These are phyloP conservation scores for Phragmites australis DNA, from an alignment of 176 grass and related monocot genomes.

Conservation along the genomic window DNA sequence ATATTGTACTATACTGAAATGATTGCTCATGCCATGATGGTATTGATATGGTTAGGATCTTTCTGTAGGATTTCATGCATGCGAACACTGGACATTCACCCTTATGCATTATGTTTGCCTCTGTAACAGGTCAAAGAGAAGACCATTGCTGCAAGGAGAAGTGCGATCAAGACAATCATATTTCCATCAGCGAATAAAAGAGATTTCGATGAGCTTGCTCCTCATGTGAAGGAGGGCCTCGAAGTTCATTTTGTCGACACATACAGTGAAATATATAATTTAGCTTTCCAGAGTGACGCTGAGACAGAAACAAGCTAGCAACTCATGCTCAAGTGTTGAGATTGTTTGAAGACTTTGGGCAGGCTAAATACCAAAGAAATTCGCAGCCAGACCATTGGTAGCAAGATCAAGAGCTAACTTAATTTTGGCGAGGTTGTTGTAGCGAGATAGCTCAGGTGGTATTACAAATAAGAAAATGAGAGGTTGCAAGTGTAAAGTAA, in stretches of 20 bases:
- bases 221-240: conserved; percentile 91
- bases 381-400: conserved; percentile 36
- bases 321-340: not conserved
- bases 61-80: not conserved
- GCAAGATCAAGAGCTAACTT: conserved; percentile 10
- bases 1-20: too few relatives aligned
- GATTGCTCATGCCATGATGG: not conserved
- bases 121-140: conserved; percentile 98
- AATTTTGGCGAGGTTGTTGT: conserved; percentile 24
- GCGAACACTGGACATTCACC: not conserved
- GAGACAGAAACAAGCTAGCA: conserved; percentile 49
- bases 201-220: conserved; percentile 86
- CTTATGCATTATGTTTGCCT: not conserved
- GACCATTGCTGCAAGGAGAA: conserved; percentile 87
- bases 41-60: not conserved
- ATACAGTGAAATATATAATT: conserved; percentile 70
- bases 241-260: conserved; percentile 87
- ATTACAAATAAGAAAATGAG: conserved; percentile 23
- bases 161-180: conserved; percentile 77
- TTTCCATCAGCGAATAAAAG: conserved; percentile 88
- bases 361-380: not conserved
- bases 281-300: conserved; percentile 54
- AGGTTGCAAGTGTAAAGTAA: not conserved
- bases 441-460: conserved; percentile 18
- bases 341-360: conserved; percentile 12